These are phyloP conservation scores for Hanseniaspora clermontiae DNA, from an alignment of 805 yeast genomes.

Conservation along the genomic window DNA sequence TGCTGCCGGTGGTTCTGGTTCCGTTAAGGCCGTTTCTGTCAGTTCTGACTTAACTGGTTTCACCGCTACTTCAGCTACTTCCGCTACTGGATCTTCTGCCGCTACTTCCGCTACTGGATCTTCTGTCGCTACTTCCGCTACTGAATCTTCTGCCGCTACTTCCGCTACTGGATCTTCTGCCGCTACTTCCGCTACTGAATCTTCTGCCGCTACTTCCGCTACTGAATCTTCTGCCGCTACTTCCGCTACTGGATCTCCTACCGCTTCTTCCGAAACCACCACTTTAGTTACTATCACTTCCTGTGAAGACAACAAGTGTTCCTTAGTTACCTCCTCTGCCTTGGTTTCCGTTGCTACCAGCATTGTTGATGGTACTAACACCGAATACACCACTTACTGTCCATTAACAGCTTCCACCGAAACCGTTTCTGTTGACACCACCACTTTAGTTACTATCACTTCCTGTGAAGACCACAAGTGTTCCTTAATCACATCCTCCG, in stretches of 20 bases:
- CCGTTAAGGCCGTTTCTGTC: background rate
- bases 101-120: background rate
- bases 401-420: slow-evolving; percentile 19
- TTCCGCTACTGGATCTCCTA: slow-evolving; percentile 24
- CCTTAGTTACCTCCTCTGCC: slow-evolving; percentile 27
- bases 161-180: background rate
- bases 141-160: background rate
- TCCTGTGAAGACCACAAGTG: slow-evolving; percentile 27
- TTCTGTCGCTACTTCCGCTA: background rate
- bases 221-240: background rate
- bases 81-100: slow-evolving; percentile 5
- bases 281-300: slow-evolving; percentile 29
- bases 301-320: slow-evolving; percentile 26
- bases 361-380: slow-evolving; percentile 26
- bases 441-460: slow-evolving; percentile 29
- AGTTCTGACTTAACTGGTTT: background rate
- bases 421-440: slow-evolving; percentile 21
- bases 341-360: slow-evolving; percentile 28
- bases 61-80: background rate
- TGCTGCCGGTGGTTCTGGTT: slow-evolving; percentile 10
- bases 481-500: slow-evolving; percentile 15
- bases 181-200: background rate
- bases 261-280: slow-evolving; percentile 21
- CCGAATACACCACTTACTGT: slow-evolving; percentile 29
- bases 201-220: background rate